These are phyloP conservation scores for Pseudoturritis turrita DNA, from an alignment of 345 rosid genomes.

Conservation along the genomic window DNA sequence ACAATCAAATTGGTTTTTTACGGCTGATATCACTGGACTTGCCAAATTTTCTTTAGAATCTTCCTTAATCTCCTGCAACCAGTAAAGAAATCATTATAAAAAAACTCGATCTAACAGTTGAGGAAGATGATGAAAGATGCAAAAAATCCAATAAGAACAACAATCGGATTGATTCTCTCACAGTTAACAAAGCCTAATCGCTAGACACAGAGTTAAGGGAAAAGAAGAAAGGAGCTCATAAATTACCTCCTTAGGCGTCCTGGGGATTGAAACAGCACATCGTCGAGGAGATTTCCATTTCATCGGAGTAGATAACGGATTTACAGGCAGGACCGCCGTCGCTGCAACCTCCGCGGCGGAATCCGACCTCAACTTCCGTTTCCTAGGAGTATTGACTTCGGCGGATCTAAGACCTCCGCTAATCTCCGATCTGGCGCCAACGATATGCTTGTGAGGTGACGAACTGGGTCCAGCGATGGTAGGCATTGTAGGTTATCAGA, in stretches of 20 bases:
- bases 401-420: conserved; percentile 30
- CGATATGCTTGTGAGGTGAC: conserved; percentile 38
- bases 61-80: conserved; percentile 30
- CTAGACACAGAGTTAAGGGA: background rate
- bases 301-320: conserved; percentile 29
- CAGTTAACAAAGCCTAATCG: background rate
- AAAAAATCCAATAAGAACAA: background rate
- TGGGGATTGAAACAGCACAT: conserved; percentile 36
- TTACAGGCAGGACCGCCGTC: background rate
- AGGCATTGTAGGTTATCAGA: conserved; percentile 46
- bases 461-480: conserved; percentile 38
- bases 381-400: conserved; percentile 40
- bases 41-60: conserved; percentile 9
- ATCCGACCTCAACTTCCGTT: conserved; percentile 55
- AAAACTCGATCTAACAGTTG: background rate
- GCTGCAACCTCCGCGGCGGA: conserved; percentile 14
- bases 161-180: background rate
- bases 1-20: conserved; percentile 24
- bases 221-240: background rate
- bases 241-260: conserved; percentile 11
- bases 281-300: conserved; percentile 54
- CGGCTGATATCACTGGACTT: conserved; percentile 22
- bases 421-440: conserved; percentile 29
- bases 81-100: background rate
- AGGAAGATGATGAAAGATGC: background rate